Percentiles rank a stretch among this genome's conserved stretches.
phyloP scores from a whole-genome alignment of 257 asterid species.

The Echites panduratus region DNA sequence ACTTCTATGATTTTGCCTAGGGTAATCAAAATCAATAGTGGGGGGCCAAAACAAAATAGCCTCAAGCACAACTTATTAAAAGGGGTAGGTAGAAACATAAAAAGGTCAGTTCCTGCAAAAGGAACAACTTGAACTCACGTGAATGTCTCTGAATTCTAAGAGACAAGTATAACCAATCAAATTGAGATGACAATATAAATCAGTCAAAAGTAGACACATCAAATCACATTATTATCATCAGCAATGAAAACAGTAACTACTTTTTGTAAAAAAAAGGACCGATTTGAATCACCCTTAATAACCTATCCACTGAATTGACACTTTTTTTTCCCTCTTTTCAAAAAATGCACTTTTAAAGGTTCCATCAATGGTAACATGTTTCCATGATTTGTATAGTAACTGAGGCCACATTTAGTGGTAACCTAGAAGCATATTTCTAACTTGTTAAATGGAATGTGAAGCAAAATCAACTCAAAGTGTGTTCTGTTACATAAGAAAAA shows the following conservation, averaged over 20 bases:
- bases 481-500: neutral
- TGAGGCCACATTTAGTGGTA: no score
- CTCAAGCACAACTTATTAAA: neutral
- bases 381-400: no score
- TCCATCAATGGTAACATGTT: no score
- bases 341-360: neutral
- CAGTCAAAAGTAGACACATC: neutral
- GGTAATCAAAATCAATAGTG: neutral
- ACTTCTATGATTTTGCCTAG: neutral
- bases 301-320: neutral
- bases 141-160: neutral
- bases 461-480: neutral
- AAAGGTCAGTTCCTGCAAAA: neutral
- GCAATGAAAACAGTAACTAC: neutral
- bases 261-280: neutral
- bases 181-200: neutral
- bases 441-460: neutral
- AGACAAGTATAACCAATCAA: neutral
- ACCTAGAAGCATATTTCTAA: neutral
- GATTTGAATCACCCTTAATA: neutral
- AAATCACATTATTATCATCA: neutral
- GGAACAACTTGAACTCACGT: neutral
- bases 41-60: neutral
- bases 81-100: neutral
- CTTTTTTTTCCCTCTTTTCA: neutral